Evolutionary conservation across 2,329 filamentous ascomycete species (phyloP).

Genomic region (Didymella sp.): DNA sequence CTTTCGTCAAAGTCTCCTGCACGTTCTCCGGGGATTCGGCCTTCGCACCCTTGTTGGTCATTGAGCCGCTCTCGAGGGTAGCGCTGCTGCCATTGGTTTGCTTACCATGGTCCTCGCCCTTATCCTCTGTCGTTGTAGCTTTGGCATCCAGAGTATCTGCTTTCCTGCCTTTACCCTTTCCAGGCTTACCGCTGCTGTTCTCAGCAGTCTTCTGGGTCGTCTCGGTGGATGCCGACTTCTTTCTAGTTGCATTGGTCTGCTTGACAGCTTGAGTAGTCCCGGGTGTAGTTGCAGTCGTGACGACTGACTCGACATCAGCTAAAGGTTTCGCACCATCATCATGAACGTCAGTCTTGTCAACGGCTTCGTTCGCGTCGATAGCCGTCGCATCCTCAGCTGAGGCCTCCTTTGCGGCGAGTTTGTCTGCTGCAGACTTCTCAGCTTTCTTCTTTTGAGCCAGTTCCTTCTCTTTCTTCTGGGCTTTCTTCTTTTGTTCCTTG

Average conservation of each 20-base stretch:
- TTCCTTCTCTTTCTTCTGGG: conserved; percentile 35
- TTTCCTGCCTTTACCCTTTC: conserved; percentile 11
- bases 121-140: not conserved
- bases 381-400: not conserved
- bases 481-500: conserved; percentile 48
- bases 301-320: not conserved
- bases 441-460: conserved; percentile 24
- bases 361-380: not conserved
- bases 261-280: not conserved
- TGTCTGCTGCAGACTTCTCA: conserved; percentile 15
- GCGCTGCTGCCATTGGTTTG: conserved; percentile 15
- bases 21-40: not conserved
- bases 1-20: not conserved
- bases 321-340: not conserved
- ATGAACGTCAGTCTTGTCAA: not conserved
- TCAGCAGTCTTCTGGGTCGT: not conserved
- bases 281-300: not conserved
- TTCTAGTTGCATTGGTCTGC: not conserved
- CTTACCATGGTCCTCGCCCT: conserved; percentile 19
- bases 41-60: conserved; percentile 26
- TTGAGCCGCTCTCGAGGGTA: conserved; percentile 17
- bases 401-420: not conserved
- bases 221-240: not conserved
- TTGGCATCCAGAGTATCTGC: not conserved
- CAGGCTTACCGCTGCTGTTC: conserved; percentile 5